A percentile compares a stretch with the other conserved stretches of the same genome.
phyloP scores from a whole-genome alignment of 163 green algal genomes.

The Volvox carteri region DNA sequence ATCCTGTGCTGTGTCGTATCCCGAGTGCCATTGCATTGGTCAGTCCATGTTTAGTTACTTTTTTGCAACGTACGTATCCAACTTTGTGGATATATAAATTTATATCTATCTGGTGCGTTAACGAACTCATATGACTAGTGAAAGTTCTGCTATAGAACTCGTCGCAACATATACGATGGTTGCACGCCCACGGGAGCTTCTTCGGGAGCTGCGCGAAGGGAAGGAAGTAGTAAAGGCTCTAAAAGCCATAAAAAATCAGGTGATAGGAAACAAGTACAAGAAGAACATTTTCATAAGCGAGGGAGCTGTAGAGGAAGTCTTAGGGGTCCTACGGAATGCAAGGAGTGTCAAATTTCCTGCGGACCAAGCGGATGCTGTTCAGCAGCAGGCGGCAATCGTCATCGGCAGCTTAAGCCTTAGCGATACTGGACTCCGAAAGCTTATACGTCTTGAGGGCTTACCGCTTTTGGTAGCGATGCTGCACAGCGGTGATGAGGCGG shows the following conservation, averaged over 20 bases:
- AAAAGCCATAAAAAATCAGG: conserved; percentile 67
- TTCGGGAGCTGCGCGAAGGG: conserved; percentile 21
- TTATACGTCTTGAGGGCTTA: conserved; percentile 2
- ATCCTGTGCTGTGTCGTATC: not conserved
- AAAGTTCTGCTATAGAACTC: not conserved
- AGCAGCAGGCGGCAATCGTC: conserved; percentile 33
- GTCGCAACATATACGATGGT: conserved; percentile 53
- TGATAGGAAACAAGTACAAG: conserved; percentile 74
- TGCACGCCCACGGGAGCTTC: conserved; percentile 48
- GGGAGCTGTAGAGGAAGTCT: conserved; percentile 63
- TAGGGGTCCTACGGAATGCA: conserved; percentile 58
- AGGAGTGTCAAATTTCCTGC: not conserved
- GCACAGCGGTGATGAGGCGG: not conserved
- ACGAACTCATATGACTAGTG: conserved; percentile 37
- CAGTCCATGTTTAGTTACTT: no score
- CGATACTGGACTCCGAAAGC: not conserved
- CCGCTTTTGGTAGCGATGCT: conserved; percentile 28
- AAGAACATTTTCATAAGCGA: conserved; percentile 69
- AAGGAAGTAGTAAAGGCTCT: conserved; percentile 53
- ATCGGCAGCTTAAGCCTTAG: conserved; percentile 40
- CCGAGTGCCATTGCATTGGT: not conserved
- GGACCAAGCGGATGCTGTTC: not conserved
- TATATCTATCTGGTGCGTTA: no score
- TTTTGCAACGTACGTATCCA: no score
- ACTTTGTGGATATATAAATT: no score